Conservation (phyloP, 2,329 filamentous ascomycete genomes). For the Cladosporium phlei region DNA sequence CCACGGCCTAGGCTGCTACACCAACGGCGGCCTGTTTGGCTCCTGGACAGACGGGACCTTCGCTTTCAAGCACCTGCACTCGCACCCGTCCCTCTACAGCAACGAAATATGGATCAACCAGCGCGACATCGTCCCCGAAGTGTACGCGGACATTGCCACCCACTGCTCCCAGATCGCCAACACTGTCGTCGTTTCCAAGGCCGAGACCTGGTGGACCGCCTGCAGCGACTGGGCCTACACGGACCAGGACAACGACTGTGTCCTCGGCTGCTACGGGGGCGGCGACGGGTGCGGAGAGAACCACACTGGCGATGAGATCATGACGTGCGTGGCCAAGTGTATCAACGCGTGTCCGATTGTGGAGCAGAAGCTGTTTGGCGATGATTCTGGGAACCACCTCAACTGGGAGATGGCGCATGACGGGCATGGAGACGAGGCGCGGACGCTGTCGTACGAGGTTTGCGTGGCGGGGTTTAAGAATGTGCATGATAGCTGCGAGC, state of each 20-base stretch:
- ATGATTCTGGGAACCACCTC: not conserved
- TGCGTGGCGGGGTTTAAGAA: not conserved
- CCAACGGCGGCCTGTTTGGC: not conserved
- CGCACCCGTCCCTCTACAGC: not conserved
- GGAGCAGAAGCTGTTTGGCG: not conserved
- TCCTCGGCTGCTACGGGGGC: not conserved
- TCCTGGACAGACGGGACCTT: not conserved
- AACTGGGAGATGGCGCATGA: not conserved
- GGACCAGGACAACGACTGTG: not conserved
- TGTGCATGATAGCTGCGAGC: not conserved
- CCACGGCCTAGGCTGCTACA: not conserved
- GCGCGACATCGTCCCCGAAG: not conserved
- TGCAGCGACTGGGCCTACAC: not conserved
- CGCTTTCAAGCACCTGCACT: not conserved
- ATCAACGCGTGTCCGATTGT: not conserved
- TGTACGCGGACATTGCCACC: not conserved
- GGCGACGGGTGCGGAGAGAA: not conserved
- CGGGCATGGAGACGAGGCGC: not conserved
- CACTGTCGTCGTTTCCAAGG: not conserved
- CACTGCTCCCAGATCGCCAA: not conserved
- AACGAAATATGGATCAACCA: not conserved
- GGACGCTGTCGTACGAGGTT: not conserved
- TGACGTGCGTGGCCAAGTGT: not conserved
- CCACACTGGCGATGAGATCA: too few species aligned
- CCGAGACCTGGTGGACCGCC: too few species aligned